Percentiles rank a stretch among this genome's conserved stretches.
Evolutionary conservation across 306 rosid genomes (phyloP).

Genomic region (Castanopsis chinensis): DNA sequence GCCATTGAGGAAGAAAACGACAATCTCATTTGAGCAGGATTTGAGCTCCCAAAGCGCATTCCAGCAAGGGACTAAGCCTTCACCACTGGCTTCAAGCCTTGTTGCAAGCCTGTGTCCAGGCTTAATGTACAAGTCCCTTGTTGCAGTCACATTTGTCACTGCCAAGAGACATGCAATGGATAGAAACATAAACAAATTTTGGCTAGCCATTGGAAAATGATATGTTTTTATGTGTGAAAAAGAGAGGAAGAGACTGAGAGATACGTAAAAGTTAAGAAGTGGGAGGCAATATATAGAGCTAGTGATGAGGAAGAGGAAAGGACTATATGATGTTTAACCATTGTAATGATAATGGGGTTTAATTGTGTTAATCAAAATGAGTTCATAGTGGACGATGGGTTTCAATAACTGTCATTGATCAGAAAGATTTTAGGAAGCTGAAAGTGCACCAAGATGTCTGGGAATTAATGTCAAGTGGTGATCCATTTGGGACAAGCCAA

Average conservation of each 20-base stretch:
- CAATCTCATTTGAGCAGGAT: conserved; percentile 39
- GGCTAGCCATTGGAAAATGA: background rate
- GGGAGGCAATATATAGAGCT: background rate
- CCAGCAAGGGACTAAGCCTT: conserved; percentile 28
- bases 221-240: background rate
- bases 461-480: too few species aligned
- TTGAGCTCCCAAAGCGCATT: conserved; percentile 28
- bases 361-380: too few species aligned
- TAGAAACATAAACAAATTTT: background rate
- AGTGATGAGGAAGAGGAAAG: background rate
- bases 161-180: background rate
- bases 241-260: background rate
- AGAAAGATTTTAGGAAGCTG: too few species aligned
- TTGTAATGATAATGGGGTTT: too few species aligned
- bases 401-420: too few species aligned
- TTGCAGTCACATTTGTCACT: background rate
- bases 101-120: background rate
- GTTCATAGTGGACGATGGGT: too few species aligned
- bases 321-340: too few species aligned
- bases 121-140: background rate
- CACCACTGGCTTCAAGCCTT: background rate
- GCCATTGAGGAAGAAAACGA: conserved; percentile 26
- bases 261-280: background rate
- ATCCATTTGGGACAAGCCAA: too few species aligned
- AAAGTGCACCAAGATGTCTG: background rate